Evolutionary conservation across 441 rosid species (phyloP).

Genomic region (Breynia disticha): DNA sequence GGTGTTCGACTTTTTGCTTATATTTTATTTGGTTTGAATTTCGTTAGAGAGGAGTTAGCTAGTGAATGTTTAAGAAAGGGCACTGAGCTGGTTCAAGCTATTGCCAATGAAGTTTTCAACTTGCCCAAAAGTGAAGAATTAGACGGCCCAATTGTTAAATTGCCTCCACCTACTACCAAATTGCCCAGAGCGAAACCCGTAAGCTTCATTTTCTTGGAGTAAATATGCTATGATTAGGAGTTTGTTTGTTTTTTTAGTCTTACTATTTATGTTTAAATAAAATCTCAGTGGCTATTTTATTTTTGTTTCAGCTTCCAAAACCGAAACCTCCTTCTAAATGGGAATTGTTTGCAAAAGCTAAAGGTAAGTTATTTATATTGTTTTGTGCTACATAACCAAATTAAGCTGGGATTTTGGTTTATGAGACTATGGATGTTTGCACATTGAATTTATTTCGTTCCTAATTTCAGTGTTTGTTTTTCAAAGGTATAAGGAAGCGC

Average conservation of each 20-base stretch:
- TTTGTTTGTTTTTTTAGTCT: neutral
- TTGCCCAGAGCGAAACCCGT: slow-evolving; percentile 93
- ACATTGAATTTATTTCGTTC: neutral
- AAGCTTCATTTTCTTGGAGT: slow-evolving; percentile 16
- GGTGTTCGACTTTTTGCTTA: slow-evolving; percentile 5
- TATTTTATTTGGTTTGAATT: slow-evolving; percentile 4
- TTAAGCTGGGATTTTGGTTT: neutral
- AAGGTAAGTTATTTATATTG: slow-evolving; percentile 30
- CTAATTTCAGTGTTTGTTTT: slow-evolving; percentile 5
- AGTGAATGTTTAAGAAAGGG: slow-evolving; percentile 52
- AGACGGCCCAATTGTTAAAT: slow-evolving; percentile 76
- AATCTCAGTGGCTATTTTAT: slow-evolving; percentile 1
- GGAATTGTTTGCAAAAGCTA: slow-evolving; percentile 52
- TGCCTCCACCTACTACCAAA: slow-evolving; percentile 68
- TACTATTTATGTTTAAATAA: neutral
- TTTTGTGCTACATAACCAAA: neutral
- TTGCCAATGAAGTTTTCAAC: slow-evolving; percentile 58
- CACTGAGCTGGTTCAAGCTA: slow-evolving; percentile 63
- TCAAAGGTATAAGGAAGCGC: slow-evolving; percentile 65
- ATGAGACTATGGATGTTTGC: neutral
- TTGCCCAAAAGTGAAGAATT: slow-evolving; percentile 66
- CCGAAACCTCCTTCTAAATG: slow-evolving; percentile 61
- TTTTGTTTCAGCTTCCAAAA: slow-evolving; percentile 51
- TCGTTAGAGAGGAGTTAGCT: slow-evolving; percentile 56
- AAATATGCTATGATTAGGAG: neutral